Conservation (phyloP, 2,329 filamentous ascomycete genomes). For the Aspergillus clavatus region DNA sequence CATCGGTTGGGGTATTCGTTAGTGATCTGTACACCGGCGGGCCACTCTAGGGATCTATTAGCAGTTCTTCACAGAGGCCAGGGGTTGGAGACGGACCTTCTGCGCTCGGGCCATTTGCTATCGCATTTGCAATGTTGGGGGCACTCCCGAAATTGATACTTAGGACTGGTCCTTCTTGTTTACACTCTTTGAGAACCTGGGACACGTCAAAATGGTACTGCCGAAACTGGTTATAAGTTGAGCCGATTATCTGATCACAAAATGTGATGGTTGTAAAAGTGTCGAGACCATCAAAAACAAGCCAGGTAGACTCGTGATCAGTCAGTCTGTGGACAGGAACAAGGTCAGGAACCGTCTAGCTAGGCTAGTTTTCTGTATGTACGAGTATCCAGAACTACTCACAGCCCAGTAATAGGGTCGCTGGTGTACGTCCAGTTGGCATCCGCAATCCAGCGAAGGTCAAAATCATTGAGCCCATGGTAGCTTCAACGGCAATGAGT, state of each 20-base stretch:
- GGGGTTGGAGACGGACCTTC: constrained; percentile 41
- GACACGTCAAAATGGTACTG: constrained; percentile 59
- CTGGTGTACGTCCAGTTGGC: constrained; percentile 59
- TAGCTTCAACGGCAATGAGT: constrained; percentile 30
- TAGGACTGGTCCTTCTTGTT: constrained; percentile 36
- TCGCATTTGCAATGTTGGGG: constrained; percentile 49
- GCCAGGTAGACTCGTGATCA: constrained; percentile 44
- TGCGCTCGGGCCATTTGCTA: constrained; percentile 48
- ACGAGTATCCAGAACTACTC: constrained; percentile 19
- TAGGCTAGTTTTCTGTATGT: too few species aligned
- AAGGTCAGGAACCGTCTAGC: neutral
- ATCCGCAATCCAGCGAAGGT: constrained; percentile 55
- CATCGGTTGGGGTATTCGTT: constrained; percentile 52
- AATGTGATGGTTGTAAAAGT: constrained; percentile 56
- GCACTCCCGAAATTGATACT: constrained; percentile 56
- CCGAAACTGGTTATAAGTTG: constrained; percentile 59
- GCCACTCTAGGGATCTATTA: constrained; percentile 42
- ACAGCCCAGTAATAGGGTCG: constrained; percentile 42
- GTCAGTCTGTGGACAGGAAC: constrained; percentile 17
- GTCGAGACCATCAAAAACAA: constrained; percentile 60
- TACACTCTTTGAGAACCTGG: constrained; percentile 41
- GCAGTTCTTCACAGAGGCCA: neutral
- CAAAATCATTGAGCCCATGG: constrained; percentile 55
- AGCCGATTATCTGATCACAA: constrained; percentile 51
- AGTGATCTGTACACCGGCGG: constrained; percentile 42